phyloP scores from a whole-genome alignment of 2,329 filamentous ascomycete genomes.

The Alternaria viburni region DNA sequence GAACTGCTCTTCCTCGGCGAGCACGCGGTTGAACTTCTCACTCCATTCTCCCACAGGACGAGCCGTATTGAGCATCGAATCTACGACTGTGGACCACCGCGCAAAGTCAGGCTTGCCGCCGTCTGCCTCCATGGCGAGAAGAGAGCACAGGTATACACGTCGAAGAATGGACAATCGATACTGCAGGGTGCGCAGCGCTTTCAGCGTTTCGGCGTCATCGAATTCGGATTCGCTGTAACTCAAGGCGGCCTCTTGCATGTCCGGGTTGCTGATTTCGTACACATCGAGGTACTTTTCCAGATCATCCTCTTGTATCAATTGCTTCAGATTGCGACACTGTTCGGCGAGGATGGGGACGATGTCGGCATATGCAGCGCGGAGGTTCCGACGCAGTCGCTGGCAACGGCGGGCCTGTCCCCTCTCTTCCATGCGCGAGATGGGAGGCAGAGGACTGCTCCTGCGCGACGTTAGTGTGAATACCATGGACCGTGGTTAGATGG shows the following conservation, averaged over 20 bases:
- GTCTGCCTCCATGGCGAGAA: constrained; percentile 84
- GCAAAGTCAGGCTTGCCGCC: constrained; percentile 77
- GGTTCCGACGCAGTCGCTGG: constrained; percentile 75
- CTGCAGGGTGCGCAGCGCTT: constrained; percentile 69
- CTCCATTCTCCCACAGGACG: constrained; percentile 67
- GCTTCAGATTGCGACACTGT: constrained; percentile 71
- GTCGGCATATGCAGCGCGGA: constrained; percentile 72
- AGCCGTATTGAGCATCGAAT: constrained; percentile 73
- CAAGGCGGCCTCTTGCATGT: constrained; percentile 53
- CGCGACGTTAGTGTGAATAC: constrained; percentile 24
- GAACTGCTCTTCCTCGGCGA: constrained; percentile 76
- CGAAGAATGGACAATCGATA: constrained; percentile 81
- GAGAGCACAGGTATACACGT: constrained; percentile 85
- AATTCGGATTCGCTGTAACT: constrained; percentile 70
- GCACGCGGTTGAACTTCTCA: constrained; percentile 69
- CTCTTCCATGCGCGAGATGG: constrained; percentile 90
- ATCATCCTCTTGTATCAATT: constrained; percentile 78
- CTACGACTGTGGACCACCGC: constrained; percentile 78
- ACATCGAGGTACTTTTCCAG: constrained; percentile 89
- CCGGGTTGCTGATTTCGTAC: constrained; percentile 57
- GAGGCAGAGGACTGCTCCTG: constrained; percentile 86
- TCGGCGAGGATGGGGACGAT: constrained; percentile 75
- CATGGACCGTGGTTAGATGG: background rate
- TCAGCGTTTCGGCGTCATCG: constrained; percentile 79
- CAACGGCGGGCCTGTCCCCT: constrained; percentile 80